These are phyloP conservation scores for Zoysia pacifica DNA, from an alignment of 176 grass and related monocot genomes.

Conservation along the genomic window DNA sequence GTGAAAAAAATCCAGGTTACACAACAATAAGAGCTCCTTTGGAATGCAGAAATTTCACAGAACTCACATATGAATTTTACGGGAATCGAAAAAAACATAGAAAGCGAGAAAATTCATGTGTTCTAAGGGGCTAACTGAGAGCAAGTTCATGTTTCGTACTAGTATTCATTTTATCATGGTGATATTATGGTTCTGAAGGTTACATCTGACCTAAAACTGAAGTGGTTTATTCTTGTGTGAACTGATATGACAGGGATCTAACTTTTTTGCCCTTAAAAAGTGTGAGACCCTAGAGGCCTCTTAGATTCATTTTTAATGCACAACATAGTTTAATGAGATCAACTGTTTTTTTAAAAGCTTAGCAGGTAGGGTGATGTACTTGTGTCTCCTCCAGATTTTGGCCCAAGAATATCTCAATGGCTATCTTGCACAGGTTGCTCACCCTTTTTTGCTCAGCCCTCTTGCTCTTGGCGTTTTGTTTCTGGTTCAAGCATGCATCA, in stretches of 20 bases:
- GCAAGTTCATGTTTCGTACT: too few relatives aligned
- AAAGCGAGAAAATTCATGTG: too few relatives aligned
- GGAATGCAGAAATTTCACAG: too few relatives aligned
- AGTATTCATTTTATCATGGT: too few relatives aligned
- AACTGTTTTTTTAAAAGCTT: constrained; percentile 39
- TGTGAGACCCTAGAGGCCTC: constrained; percentile 15
- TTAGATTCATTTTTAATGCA: constrained; percentile 25
- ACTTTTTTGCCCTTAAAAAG: constrained; percentile 18
- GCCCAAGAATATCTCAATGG: constrained; percentile 44
- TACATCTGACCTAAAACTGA: background rate
- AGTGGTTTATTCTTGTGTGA: background rate
- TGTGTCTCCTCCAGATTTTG: constrained; percentile 27
- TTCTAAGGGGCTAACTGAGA: too few relatives aligned
- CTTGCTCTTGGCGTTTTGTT: constrained; percentile 39
- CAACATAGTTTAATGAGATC: constrained; percentile 25
- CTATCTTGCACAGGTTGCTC: constrained; percentile 31
- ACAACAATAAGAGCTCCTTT: too few relatives aligned
- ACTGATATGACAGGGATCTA: constrained; percentile 33
- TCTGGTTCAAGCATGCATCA: constrained; percentile 28
- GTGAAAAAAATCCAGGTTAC: too few relatives aligned
- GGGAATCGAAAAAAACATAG: too few relatives aligned
- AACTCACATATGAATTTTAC: too few relatives aligned
- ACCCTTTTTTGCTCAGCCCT: constrained; percentile 1
- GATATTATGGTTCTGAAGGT: constrained; percentile 4
- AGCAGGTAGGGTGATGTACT: constrained; percentile 29